phyloP scores from a whole-genome alignment of 169 alveolate species.

The Eimeria maxima region DNA sequence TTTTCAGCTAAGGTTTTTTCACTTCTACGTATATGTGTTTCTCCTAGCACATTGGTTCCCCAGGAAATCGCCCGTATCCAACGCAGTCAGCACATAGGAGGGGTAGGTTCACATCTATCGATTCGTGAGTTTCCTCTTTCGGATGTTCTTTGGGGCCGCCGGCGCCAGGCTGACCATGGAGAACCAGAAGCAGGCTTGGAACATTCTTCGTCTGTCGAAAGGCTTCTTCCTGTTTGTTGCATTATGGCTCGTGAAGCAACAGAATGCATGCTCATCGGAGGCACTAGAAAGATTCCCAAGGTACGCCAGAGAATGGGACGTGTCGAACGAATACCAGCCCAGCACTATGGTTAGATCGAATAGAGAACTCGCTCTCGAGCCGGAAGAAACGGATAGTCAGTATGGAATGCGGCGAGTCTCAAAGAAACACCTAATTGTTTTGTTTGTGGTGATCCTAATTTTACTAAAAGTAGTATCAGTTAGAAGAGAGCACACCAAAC shows the following conservation, averaged over 20 bases:
- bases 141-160: neutral
- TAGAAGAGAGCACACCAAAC: neutral
- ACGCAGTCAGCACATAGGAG: neutral
- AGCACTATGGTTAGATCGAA: neutral
- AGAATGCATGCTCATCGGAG: neutral
- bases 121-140: neutral
- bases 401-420: neutral
- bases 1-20: no score
- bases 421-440: neutral
- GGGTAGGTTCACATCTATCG: neutral
- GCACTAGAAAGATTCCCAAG: neutral
- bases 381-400: neutral
- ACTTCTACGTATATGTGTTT: no score
- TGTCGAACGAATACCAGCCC: no score
- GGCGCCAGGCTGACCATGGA: neutral
- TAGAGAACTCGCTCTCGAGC: neutral
- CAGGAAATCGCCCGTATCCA: no score
- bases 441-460: neutral
- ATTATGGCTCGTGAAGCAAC: neutral
- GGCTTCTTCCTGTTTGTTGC: neutral
- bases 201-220: neutral
- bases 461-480: neutral
- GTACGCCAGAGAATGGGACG: neutral
- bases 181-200: neutral
- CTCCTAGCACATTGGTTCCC: no score